phyloP scores from a whole-genome alignment of 2,329 filamentous ascomycete species.

The Verticillium dahliae region DNA sequence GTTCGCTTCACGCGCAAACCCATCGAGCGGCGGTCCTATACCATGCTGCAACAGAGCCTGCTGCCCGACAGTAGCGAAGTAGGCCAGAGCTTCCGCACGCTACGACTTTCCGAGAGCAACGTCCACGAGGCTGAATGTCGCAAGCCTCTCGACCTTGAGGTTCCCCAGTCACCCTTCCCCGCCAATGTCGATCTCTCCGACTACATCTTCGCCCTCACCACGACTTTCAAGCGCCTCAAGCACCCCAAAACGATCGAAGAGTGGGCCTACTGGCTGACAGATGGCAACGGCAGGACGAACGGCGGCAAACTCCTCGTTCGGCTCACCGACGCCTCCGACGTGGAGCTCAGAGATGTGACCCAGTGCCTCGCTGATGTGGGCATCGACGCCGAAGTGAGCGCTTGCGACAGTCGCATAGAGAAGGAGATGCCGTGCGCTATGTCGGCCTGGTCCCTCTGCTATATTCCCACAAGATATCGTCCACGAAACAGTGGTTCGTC shows the following conservation, averaged over 20 bases:
- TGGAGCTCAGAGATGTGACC: slow-evolving; percentile 32
- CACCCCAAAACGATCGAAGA: slow-evolving; percentile 38
- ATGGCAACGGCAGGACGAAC: slow-evolving; percentile 39
- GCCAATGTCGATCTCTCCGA: slow-evolving; percentile 36
- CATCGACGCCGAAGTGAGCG: slow-evolving; percentile 42
- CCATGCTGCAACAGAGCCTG: slow-evolving; percentile 18
- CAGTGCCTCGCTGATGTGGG: slow-evolving; percentile 30
- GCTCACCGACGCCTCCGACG: slow-evolving; percentile 36
- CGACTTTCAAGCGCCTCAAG: slow-evolving; percentile 38
- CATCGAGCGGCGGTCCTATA: slow-evolving; percentile 31
- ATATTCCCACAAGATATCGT: slow-evolving; percentile 35
- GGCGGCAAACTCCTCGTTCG: slow-evolving; percentile 40
- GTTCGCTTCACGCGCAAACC: slow-evolving; percentile 35
- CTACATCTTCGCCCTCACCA: slow-evolving; percentile 45
- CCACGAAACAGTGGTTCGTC: slow-evolving; percentile 42
- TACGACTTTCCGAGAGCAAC: slow-evolving; percentile 27
- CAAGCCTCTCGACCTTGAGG: slow-evolving; percentile 30
- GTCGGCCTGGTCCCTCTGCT: slow-evolving; percentile 38
- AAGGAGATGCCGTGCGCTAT: slow-evolving; percentile 41
- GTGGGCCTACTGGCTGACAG: slow-evolving; percentile 45
- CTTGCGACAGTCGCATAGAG: slow-evolving; percentile 31
- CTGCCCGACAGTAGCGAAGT: slow-evolving; percentile 23
- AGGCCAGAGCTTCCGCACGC: slow-evolving; percentile 25
- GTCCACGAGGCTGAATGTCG: slow-evolving; percentile 20
- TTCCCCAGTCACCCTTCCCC: slow-evolving; percentile 34